Conservation (phyloP, 805 yeast genomes). For the Myxozyma lipomycoides region DNA sequence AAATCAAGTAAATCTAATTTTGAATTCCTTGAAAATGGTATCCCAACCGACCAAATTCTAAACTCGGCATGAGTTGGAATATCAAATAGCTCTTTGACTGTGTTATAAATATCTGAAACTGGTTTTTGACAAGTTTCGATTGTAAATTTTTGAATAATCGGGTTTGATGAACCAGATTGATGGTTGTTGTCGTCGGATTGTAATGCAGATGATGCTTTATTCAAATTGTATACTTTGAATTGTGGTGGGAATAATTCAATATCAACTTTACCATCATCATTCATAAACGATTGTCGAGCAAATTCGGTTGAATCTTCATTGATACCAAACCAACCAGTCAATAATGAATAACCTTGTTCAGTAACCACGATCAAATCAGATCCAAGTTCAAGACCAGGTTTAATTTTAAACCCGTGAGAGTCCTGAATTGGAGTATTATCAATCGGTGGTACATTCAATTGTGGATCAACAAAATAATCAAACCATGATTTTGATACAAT, state of each 20-base stretch:
- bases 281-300: neutral
- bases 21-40: neutral
- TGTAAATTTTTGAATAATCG: conserved; percentile 3
- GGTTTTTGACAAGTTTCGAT: conserved; percentile 13
- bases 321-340: conserved; percentile 19
- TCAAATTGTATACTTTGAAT: conserved; percentile 8
- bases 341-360: conserved; percentile 16
- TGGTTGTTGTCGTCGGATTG: conserved; percentile 3
- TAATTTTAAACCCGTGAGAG: neutral
- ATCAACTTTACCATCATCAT: conserved; percentile 3
- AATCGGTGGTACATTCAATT: conserved; percentile 18
- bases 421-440: conserved; percentile 23
- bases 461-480: conserved; percentile 4
- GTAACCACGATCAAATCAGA: conserved; percentile 20
- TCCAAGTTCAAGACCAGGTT: conserved; percentile 1
- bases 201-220: conserved; percentile 7
- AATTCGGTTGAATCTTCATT: neutral
- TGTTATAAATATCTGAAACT: conserved; percentile 7
- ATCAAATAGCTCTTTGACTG: conserved; percentile 15
- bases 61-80: conserved; percentile 4
- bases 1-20: conserved; percentile 8
- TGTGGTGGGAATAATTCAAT: neutral
- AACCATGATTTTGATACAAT: conserved; percentile 23
- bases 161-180: neutral
- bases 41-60: conserved; percentile 18